phyloP scores from a whole-genome alignment of 2,329 filamentous ascomycete genomes.

The Pseudogymnoascus sp. region DNA sequence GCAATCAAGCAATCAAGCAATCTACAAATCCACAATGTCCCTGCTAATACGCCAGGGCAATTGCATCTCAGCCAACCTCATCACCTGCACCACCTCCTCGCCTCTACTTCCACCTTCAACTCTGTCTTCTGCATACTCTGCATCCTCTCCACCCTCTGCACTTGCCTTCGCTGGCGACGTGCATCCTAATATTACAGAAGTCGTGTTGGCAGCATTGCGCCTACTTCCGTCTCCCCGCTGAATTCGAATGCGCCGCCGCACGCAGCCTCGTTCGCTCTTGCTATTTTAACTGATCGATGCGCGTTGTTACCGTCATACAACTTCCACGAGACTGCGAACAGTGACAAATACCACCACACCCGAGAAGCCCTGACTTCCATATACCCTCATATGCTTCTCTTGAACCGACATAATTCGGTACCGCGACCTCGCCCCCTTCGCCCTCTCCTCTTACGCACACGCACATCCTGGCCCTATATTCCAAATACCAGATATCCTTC shows the following conservation, averaged over 20 bases:
- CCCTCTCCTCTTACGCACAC: background rate
- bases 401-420: background rate
- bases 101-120: background rate
- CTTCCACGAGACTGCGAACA: constrained; percentile 1
- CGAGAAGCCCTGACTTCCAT: background rate
- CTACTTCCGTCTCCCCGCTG: background rate
- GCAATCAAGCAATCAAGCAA: constrained; percentile 6
- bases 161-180: constrained; percentile 3
- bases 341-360: constrained; percentile 7
- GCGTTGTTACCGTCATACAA: constrained; percentile 1
- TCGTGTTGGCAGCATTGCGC: background rate
- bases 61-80: background rate
- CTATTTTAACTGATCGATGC: background rate
- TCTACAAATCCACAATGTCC: background rate
- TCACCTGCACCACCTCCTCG: background rate
- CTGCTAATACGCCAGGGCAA: background rate
- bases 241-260: background rate
- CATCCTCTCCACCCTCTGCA: background rate
- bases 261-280: background rate
- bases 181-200: background rate
- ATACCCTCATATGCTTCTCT: constrained; percentile 5
- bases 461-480: background rate
- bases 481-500: constrained; percentile 1
- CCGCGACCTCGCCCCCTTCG: background rate
- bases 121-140: background rate